Conservation (phyloP, 225 moss, liverwort and hornwort genomes). For the Sphagnum contortum region DNA sequence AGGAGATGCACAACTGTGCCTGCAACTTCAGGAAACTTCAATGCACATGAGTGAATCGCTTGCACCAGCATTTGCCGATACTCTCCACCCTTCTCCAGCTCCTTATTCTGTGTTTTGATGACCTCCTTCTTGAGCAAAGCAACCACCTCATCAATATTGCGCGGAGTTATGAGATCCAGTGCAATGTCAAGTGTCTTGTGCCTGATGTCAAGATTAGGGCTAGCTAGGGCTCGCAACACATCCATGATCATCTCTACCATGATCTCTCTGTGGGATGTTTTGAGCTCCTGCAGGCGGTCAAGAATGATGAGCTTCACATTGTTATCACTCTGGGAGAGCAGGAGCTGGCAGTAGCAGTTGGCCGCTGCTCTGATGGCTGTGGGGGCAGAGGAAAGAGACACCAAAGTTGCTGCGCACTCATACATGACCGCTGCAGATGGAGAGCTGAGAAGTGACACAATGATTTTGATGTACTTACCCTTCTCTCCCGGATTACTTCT, state of each 20-base stretch:
- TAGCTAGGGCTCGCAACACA: slow-evolving; percentile 70
- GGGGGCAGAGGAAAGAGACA: slow-evolving; percentile 89
- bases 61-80: slow-evolving; percentile 98
- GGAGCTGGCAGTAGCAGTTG: slow-evolving; percentile 82
- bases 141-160: slow-evolving; percentile 97
- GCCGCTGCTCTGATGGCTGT: slow-evolving; percentile 93
- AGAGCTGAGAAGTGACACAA: slow-evolving; percentile 78
- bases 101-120: slow-evolving; percentile 86
- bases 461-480: slow-evolving; percentile 95
- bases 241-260: slow-evolving; percentile 98
- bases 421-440: slow-evolving; percentile 94
- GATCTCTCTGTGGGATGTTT: slow-evolving; percentile 71
- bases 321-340: slow-evolving; percentile 90
- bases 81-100: slow-evolving; percentile 96
- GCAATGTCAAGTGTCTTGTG: slow-evolving; percentile 93
- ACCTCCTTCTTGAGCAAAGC: slow-evolving; percentile 91
- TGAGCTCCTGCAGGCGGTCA: slow-evolving; percentile 95
- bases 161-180: slow-evolving; percentile 79
- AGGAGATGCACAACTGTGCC: slow-evolving; percentile 86
- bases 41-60: slow-evolving; percentile 86
- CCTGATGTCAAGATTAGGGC: slow-evolving; percentile 95
- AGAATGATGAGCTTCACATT: slow-evolving; percentile 95
- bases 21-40: slow-evolving; percentile 91
- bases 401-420: slow-evolving; percentile 83
- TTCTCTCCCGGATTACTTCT: slow-evolving; percentile 76